A percentile compares a stretch with the other conserved stretches of the same genome.
These are phyloP conservation scores for Solanum corneliomulleri DNA, from an alignment of 257 asterid genomes.

Conservation along the genomic window DNA sequence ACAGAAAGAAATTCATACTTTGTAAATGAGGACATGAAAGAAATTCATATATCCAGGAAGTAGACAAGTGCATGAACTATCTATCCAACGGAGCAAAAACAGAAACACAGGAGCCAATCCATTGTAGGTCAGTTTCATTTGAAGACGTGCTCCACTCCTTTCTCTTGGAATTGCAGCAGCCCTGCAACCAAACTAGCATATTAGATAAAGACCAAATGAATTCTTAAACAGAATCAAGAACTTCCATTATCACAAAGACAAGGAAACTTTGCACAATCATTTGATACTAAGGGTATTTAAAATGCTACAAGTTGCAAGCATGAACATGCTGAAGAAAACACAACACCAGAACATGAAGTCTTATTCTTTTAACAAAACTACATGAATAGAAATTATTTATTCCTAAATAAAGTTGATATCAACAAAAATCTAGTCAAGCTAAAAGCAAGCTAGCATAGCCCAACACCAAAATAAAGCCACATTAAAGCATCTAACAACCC, in stretches of 20 bases:
- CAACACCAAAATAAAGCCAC: not conserved
- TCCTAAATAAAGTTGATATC: not conserved
- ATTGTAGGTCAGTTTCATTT: conserved; percentile 74
- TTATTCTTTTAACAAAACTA: not conserved
- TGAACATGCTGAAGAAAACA: not conserved
- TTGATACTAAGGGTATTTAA: not conserved
- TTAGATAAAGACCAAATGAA: not conserved
- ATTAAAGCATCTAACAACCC: not conserved
- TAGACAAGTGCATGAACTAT: conserved; percentile 58
- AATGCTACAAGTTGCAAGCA: not conserved
- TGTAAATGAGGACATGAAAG: conserved; percentile 60
- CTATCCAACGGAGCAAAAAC: conserved; percentile 65
- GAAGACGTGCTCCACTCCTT: conserved; percentile 63
- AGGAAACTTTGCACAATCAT: not conserved
- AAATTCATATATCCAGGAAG: conserved; percentile 51
- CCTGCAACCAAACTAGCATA: conserved; percentile 26
- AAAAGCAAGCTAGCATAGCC: not conserved
- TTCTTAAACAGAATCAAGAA: not conserved
- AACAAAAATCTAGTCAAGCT: not conserved
- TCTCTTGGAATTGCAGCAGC: conserved; percentile 78
- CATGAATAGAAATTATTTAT: not conserved
- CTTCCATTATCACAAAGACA: not conserved
- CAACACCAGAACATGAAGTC: not conserved
- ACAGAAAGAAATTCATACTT: conserved; percentile 28
- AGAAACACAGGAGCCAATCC: conserved; percentile 53